Conservation (phyloP, 371 early-diverging fungal species). For the Rhizopus sp. region DNA sequence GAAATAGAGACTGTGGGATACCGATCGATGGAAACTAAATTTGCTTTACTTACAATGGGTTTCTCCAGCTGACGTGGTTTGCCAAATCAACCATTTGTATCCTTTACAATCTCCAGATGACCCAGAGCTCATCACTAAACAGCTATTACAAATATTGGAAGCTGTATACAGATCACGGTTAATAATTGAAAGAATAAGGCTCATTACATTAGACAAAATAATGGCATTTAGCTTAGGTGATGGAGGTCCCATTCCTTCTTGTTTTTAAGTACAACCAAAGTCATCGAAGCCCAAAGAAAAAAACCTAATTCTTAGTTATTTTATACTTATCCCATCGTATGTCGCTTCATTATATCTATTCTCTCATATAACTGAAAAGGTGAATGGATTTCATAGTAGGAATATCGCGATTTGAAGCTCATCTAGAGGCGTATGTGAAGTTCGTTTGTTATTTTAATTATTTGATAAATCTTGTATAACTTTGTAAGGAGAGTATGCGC, state of each 20-base stretch:
- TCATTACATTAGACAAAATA: conserved; percentile 5
- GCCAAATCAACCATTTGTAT: background rate
- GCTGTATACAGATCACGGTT: conserved; percentile 4
- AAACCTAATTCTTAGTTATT: conserved; percentile 4
- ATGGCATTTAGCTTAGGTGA: conserved; percentile 7
- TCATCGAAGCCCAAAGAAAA: background rate
- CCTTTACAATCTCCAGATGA: conserved; percentile 8
- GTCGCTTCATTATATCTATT: conserved; percentile 6
- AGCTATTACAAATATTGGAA: conserved; percentile 1
- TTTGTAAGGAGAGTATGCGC: background rate
- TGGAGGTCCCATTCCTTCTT: conserved; percentile 4
- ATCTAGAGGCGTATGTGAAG: conserved; percentile 6
- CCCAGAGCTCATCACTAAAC: background rate
- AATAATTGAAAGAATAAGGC: conserved; percentile 7
- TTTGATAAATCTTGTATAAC: background rate
- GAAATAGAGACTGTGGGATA: conserved; percentile 1
- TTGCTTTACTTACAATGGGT: conserved; percentile 3
- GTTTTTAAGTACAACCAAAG: conserved; percentile 2
- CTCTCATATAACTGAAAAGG: background rate
- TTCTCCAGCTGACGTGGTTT: conserved; percentile 8
- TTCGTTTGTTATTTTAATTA: conserved; percentile 2
- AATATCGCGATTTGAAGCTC: conserved; percentile 4
- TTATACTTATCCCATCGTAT: background rate
- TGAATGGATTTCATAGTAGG: too few species aligned
- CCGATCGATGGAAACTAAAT: conserved; percentile 7